phyloP scores from a whole-genome alignment of 2,329 filamentous ascomycete genomes.

The Fusarium torulosum region DNA sequence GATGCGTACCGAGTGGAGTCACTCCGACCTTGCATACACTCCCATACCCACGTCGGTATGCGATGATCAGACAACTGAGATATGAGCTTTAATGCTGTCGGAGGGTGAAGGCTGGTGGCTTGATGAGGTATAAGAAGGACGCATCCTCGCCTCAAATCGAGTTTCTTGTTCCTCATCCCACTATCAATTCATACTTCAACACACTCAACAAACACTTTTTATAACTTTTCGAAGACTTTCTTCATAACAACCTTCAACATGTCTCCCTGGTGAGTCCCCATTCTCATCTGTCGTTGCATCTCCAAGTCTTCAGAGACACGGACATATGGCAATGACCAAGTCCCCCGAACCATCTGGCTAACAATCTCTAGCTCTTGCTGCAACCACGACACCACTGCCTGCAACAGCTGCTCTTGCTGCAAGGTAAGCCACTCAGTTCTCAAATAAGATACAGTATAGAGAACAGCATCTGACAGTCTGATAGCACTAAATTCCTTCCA shows the following conservation, averaged over 20 bases:
- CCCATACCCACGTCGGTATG: constrained; percentile 38
- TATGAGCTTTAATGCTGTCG: constrained; percentile 10
- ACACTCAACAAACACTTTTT: constrained; percentile 36
- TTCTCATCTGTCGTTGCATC: background rate
- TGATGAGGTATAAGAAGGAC: constrained; percentile 45
- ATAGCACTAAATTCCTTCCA: constrained; percentile 47
- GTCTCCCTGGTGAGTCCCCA: constrained; percentile 48
- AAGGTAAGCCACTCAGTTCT: constrained; percentile 27
- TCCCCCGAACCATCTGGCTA: background rate
- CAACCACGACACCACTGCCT: constrained; percentile 41
- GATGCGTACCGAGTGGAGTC: constrained; percentile 37
- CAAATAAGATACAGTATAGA: rapidly evolving
- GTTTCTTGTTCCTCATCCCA: constrained; percentile 43
- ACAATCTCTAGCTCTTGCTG: constrained; percentile 40
- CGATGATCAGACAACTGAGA: constrained; percentile 45
- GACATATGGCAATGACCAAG: constrained; percentile 1
- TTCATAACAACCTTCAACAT: constrained; percentile 47
- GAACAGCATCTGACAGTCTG: constrained; percentile 18
- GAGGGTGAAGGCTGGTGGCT: constrained; percentile 25
- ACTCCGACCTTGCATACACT: constrained; percentile 26
- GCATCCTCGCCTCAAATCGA: constrained; percentile 32
- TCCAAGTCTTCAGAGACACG: constrained; percentile 2
- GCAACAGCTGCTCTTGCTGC: constrained; percentile 47
- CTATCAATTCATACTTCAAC: constrained; percentile 40
- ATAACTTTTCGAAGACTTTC: constrained; percentile 44